Base-by-base conservation (phyloP, 208 protist species). In the Zelonia costaricensis region DNA sequence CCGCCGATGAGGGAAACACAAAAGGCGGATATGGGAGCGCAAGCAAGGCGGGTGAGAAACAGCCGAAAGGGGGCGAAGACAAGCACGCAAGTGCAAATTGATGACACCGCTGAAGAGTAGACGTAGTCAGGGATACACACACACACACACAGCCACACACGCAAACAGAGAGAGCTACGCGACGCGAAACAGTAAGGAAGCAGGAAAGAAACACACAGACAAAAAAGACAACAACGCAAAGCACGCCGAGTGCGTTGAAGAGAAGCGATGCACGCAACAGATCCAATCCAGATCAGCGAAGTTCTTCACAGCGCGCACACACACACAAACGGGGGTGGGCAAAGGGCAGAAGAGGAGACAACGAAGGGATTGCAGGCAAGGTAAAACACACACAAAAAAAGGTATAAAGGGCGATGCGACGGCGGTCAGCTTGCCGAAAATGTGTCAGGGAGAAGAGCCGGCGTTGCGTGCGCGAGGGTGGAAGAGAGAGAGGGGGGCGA, bases 361-460 rank as follows among this genome's bases (percentile, higher is more conserved):
- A n/a, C 40, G n/a, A 45, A 15, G 13, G 13, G 7, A 18, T n/a
- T n/a, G 13, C 2, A 45, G 5, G 22, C n/a, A 36, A 10, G 30
- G 51, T 15, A 55, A 49, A 38, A 55, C 56, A 10, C 38, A 58
- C 6, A 77, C 58, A 30, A 72, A 30, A 57, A 66, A 30, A 58
- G 53, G 57, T 25, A 55, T 9, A 33, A n/a, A n/a, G n/a, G n/a
- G n/a, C n/a, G n/a, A n/a, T n/a, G n/a, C n/a, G n/a, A n/a, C n/a
- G n/a, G n/a, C n/a, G n/a, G n/a, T n/a, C n/a, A n/a, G n/a, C n/a
- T n/a, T n/a, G n/a, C n/a, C n/a, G n/a, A n/a, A n/a, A n/a, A n/a
- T n/a, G n/a, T n/a, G n/a, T n/a, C n/a, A n/a, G n/a, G n/a, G n/a
- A n/a, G n/a, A n/a, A n/a, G n/a, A n/a, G n/a, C n/a, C n/a, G n/a